These are phyloP conservation scores for Infundibulicybe gibba DNA, from an alignment of 768 basidiomycete species.

Conservation along the genomic window DNA sequence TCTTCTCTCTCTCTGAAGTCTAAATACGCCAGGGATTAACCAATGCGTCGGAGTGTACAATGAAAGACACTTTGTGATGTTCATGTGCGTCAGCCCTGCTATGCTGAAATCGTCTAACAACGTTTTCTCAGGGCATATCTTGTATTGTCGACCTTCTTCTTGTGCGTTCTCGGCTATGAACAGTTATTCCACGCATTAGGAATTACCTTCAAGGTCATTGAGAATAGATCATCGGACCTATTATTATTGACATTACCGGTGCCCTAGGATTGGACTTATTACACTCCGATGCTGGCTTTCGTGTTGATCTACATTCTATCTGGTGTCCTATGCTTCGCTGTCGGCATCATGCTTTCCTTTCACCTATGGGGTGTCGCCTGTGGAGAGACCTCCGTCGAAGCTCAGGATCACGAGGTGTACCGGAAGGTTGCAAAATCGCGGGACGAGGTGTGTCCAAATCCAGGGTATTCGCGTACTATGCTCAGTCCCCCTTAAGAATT, in stretches of 20 bases:
- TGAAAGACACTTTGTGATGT: constrained; percentile 93
- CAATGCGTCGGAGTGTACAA: constrained; percentile 97
- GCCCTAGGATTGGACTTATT: constrained; percentile 47
- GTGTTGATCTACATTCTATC: constrained; percentile 76
- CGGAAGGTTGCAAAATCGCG: constrained; percentile 61
- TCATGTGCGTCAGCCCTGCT: constrained; percentile 61
- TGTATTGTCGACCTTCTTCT: constrained; percentile 62
- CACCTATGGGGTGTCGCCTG: constrained; percentile 67
- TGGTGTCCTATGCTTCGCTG: constrained; percentile 69
- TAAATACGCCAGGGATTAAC: constrained; percentile 71
- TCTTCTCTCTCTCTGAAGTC: no score
- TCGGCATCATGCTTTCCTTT: constrained; percentile 68
- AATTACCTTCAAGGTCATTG: constrained; percentile 25
- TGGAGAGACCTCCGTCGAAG: constrained; percentile 90
- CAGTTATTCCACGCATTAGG: constrained; percentile 58
- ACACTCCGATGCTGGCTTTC: constrained; percentile 65
- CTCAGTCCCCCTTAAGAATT: constrained; percentile 40
- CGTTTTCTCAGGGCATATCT: constrained; percentile 70
- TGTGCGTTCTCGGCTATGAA: constrained; percentile 59
- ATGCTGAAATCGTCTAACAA: neutral
- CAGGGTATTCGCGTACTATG: neutral
- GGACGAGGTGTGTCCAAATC: constrained; percentile 51
- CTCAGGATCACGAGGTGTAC: constrained; percentile 83
- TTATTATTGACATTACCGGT: neutral
- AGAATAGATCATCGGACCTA: constrained; percentile 24